Evolutionary conservation across 2,329 filamentous ascomycete species (phyloP).

Genomic region (Incumbomyces delicatus): DNA sequence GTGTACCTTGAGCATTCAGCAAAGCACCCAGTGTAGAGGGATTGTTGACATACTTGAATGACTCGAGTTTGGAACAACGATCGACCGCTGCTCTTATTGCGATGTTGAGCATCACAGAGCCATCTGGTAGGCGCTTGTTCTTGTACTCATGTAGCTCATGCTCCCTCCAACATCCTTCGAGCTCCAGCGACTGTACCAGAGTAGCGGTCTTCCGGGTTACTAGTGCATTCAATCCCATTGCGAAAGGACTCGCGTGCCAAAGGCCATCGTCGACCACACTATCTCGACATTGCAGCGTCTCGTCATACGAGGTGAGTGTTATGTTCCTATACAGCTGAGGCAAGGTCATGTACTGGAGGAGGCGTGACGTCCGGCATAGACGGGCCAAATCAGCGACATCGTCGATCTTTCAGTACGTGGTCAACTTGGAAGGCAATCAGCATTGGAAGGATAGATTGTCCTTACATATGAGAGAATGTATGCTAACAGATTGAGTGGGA

Average conservation of each 20-base stretch:
- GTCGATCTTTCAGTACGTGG: slow-evolving; percentile 38
- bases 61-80: slow-evolving; percentile 46
- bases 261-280: slow-evolving; percentile 41
- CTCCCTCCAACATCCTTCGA: slow-evolving; percentile 50
- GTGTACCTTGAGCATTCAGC: slow-evolving; percentile 41
- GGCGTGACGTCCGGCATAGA: slow-evolving; percentile 49
- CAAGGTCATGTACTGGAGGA: slow-evolving; percentile 56
- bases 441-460: not conserved
- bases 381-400: slow-evolving; percentile 49
- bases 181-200: slow-evolving; percentile 43
- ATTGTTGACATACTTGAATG: slow-evolving; percentile 39
- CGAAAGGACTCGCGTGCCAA: slow-evolving; percentile 53
- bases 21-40: not conserved
- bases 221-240: slow-evolving; percentile 54
- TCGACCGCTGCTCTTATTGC: slow-evolving; percentile 50
- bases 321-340: slow-evolving; percentile 51
- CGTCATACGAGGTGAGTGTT: slow-evolving; percentile 47
- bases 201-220: slow-evolving; percentile 45
- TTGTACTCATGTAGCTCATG: slow-evolving; percentile 50
- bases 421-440: slow-evolving; percentile 1
- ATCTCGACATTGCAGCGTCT: slow-evolving; percentile 29
- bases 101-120: slow-evolving; percentile 54
- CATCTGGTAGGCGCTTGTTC: slow-evolving; percentile 51
- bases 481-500: slow-evolving; percentile 51
- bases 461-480: slow-evolving; percentile 47